These are phyloP conservation scores for Exsudoporus frostii DNA, from an alignment of 768 basidiomycete genomes.

Conservation along the genomic window DNA sequence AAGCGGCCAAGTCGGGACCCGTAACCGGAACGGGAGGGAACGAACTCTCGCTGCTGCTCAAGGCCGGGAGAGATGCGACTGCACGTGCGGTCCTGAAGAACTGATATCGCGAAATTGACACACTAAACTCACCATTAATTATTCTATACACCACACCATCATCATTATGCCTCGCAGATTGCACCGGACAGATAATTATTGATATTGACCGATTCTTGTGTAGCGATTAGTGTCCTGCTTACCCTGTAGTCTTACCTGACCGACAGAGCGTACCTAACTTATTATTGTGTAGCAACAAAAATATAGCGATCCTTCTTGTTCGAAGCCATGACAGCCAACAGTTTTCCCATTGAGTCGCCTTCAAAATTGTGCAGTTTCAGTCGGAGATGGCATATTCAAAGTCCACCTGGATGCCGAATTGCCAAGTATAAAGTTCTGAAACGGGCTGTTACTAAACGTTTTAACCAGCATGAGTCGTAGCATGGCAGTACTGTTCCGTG, in stretches of 20 bases:
- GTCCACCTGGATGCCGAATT: too few species aligned
- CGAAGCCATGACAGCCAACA: background rate
- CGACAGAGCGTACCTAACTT: constrained; percentile 1
- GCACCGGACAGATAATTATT: constrained; percentile 24
- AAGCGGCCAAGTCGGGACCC: constrained; percentile 44
- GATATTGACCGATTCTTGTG: constrained; percentile 20
- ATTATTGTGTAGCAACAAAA: constrained; percentile 21
- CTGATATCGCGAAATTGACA: constrained; percentile 2
- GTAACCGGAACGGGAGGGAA: constrained; percentile 90
- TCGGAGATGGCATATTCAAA: too few species aligned
- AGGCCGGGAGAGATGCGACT: constrained; percentile 89
- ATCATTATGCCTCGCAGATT: background rate
- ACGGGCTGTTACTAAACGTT: too few species aligned
- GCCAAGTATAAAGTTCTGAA: too few species aligned
- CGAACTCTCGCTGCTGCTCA: constrained; percentile 75
- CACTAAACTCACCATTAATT: constrained; percentile 15
- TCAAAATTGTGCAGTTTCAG: too few species aligned
- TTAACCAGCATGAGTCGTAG: too few species aligned
- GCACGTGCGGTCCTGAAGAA: constrained; percentile 51
- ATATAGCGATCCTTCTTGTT: background rate
- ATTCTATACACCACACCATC: background rate
- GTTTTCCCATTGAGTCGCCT: too few species aligned
- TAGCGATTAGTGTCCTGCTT: constrained; percentile 25
- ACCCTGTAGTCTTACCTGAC: constrained; percentile 15
- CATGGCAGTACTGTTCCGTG: too few species aligned